Conservation (phyloP, 164 flowering plant genomes). For the Nymphaea thermarum region DNA sequence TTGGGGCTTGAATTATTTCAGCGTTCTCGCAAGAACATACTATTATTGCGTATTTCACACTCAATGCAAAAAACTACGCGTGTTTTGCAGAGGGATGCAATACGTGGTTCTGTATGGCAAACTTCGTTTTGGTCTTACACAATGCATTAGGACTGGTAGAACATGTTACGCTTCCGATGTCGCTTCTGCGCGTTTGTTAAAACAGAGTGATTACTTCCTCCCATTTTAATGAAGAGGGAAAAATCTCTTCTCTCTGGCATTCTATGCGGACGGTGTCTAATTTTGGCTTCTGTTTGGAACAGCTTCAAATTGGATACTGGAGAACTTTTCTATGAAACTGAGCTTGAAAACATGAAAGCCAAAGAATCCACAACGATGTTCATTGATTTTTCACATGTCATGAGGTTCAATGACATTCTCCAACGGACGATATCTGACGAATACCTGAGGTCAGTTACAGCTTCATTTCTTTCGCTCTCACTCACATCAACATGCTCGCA, state of each 20-base stretch:
- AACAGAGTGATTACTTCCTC: background rate
- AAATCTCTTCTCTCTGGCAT: background rate
- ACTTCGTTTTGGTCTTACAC: no score
- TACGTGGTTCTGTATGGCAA: no score
- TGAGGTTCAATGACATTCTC: slow-evolving; percentile 58
- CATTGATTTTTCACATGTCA: slow-evolving; percentile 91
- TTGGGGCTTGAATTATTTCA: no score
- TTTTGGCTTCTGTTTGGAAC: slow-evolving; percentile 1
- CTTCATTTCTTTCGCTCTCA: background rate
- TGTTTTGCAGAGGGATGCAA: no score
- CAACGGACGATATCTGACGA: slow-evolving; percentile 81
- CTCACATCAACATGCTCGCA: no score
- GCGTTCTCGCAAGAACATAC: no score
- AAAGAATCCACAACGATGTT: slow-evolving; percentile 81
- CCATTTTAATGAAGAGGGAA: background rate
- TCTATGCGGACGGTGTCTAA: background rate
- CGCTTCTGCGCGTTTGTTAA: background rate
- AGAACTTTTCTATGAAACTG: slow-evolving; percentile 52
- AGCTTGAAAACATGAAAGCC: slow-evolving; percentile 57
- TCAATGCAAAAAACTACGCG: no score
- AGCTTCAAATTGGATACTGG: slow-evolving; percentile 36
- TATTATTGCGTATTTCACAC: no score
- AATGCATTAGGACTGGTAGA: no score
- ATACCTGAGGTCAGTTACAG: slow-evolving; percentile 42
- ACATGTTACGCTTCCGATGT: background rate